Evolutionary conservation across 164 flowering plant species (phyloP), one percentile per base, ranked within the genome.

Genomic region (Vitis riparia): DNA sequence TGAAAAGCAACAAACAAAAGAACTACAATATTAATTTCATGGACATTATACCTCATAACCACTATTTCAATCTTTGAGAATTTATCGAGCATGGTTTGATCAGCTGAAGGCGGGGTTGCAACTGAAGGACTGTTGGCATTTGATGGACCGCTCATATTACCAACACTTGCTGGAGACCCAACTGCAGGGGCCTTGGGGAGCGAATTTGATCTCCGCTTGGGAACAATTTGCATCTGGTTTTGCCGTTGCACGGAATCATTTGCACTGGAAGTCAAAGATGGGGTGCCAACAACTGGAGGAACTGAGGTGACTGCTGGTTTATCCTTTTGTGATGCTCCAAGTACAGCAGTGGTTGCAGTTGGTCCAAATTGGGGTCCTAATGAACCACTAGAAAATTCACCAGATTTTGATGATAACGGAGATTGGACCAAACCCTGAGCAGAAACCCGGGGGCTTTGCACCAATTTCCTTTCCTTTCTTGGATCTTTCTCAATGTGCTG

Each of bases 1-100:
- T 23, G 27, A 23, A 23, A 23, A 23, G 27, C 27, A 23, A 23
- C 52, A 63, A 15, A 63, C 27, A 66, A 30, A 4, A 53, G 60
- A 30, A 56, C 9, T 44, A 9, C 63, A 51, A 19, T 11, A n/a
- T 47, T 27, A 53, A 37, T 7, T 61, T 16, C 30, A 56, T 49
- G 19, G 6, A 47, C 6, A 55, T n/a, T 53, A 66, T 94, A 94
- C 99, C 93, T 94, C 78, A 62, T 71, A 23, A 91, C 76, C 72
- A 95, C 84, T 81, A 73, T 76, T 50, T 91, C 97, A 79, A 93
- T 89, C 84, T 93, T 93, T 53, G 95, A 85, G 78, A 96, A 93
- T 72, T 88, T 90, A 0, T 92, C 97, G 14, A 87, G 85, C 78
- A 88, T 72, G 50, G 55, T 56, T 73, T 81, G 91, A 78, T 87